Percentiles rank a stretch among this genome's conserved stretches.
Conservation (phyloP, 768 basidiomycete genomes). For the Leccinum longicurvipes region DNA sequence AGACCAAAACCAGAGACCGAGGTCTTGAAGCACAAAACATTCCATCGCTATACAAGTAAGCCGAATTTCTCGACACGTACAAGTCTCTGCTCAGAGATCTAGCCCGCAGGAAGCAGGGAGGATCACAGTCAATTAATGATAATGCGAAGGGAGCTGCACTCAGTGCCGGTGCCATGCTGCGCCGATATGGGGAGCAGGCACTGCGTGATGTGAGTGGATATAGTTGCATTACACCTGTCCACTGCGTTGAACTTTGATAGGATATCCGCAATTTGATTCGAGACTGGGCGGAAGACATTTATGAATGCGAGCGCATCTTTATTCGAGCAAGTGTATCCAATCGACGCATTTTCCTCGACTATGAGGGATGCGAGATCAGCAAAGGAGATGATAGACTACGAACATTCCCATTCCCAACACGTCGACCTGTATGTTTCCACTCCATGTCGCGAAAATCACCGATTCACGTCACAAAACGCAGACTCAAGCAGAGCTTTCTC, state of each 20-base stretch:
- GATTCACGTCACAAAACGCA: slow-evolving; percentile 28
- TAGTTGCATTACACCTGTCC: neutral
- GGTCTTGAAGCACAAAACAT: slow-evolving; percentile 88
- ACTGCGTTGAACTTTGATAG: slow-evolving; percentile 33
- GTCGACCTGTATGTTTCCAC: slow-evolving; percentile 69
- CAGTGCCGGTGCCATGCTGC: slow-evolving; percentile 89
- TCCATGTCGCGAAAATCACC: neutral
- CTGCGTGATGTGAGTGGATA: slow-evolving; percentile 70
- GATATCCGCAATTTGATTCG: slow-evolving; percentile 82
- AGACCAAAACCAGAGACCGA: slow-evolving; percentile 75
- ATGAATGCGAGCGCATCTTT: slow-evolving; percentile 86
- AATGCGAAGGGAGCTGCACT: slow-evolving; percentile 90
- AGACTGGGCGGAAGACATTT: slow-evolving; percentile 87
- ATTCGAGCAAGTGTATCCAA: slow-evolving; percentile 88
- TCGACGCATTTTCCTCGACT: slow-evolving; percentile 85
- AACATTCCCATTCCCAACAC: slow-evolving; percentile 94
- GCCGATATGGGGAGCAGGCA: slow-evolving; percentile 94
- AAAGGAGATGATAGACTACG: slow-evolving; percentile 83
- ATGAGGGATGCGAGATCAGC: slow-evolving; percentile 70
- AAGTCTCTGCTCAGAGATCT: slow-evolving; percentile 7
- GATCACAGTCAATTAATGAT: slow-evolving; percentile 89
- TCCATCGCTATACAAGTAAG: slow-evolving; percentile 97
- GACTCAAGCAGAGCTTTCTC: slow-evolving; percentile 87
- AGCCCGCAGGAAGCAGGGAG: slow-evolving; percentile 98
- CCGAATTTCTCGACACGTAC: slow-evolving; percentile 8